Evolutionary conservation across 345 rosid species (phyloP).

Genomic region (Populus euphratica): DNA sequence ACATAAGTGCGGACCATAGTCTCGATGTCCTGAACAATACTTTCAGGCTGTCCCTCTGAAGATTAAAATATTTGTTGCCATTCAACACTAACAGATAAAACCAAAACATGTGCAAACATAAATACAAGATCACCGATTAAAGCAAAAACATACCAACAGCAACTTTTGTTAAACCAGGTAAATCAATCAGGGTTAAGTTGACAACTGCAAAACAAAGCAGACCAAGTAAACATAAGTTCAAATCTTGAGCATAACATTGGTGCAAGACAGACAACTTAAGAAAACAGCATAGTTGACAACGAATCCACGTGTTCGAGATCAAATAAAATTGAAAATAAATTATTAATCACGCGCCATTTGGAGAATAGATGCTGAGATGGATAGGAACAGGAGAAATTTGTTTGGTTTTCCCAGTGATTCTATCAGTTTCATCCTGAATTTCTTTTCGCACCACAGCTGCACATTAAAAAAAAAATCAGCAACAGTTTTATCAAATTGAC

Average conservation of each 20-base stretch:
- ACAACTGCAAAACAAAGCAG: constrained; percentile 58
- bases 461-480: background rate
- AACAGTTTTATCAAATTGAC: background rate
- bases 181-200: constrained; percentile 84
- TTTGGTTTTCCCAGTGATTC: constrained; percentile 75
- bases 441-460: constrained; percentile 78
- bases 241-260: background rate
- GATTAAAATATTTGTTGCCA: constrained; percentile 15
- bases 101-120: background rate
- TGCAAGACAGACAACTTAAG: background rate
- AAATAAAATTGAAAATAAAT: background rate
- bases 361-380: constrained; percentile 91
- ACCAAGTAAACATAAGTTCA: background rate
- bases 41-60: constrained; percentile 94
- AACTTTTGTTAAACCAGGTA: constrained; percentile 94
- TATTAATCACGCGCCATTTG: constrained; percentile 45
- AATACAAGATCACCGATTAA: constrained; percentile 1
- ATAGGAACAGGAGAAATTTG: constrained; percentile 95
- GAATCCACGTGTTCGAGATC: background rate
- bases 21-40: constrained; percentile 79
- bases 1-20: constrained; percentile 84
- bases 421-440: constrained; percentile 92
- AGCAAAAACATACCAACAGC: constrained; percentile 63
- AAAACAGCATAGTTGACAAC: background rate
- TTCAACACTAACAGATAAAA: background rate